Base-by-base conservation (phyloP, 2,329 filamentous ascomycete genomes). In the Cordyceps cicadae region DNA sequence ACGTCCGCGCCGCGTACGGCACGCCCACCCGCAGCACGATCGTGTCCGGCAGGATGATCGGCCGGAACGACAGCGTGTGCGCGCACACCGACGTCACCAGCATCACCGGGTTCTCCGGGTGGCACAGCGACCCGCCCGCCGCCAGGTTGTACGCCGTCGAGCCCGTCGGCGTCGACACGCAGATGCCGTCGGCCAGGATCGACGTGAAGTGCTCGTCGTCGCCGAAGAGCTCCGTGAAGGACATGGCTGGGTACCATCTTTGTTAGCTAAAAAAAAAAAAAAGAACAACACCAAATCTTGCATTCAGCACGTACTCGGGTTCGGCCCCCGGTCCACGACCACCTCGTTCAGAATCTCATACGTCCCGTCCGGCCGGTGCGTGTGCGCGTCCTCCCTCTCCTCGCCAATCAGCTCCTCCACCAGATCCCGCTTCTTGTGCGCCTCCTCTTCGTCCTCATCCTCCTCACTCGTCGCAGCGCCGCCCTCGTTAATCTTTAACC, bases 121-220 rank as follows among this genome's bases (percentile, higher is more conserved):
- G 93, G 69, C 92, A 97, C 26, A 97, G 82, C 3, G 91, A 96
- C 21, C 93, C 93, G n/a, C 94, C 94, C 0, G 93, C 92, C 0
- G 92, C 93, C 21, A 97, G 86, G 70, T 96, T 97, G 76, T 97
- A 97, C 19, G 93, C 93, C 15, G 93, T 97, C 6, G 89, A 94
- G 15, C 93, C 94, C 0, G 94, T 97, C 0, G 93, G 94, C 6
- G 93, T 97, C 1, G 93, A 92, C 26, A 97, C 89, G 70, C 92
- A 96, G 62, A 97, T 85, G 14, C 93, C 93, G 71, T 97, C 94
- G 26, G 93, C 94, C 66, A 94, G 87, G 7, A 97, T 85, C 0
- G 92, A 95, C 0, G 94, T 97, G 72, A 97, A 94, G 74, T 96
- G 92, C 72, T 96, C 90, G 68, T 97, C 90, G 68, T 97, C 93